Evolutionary conservation across 2,329 filamentous ascomycete species (phyloP).

Genomic region (Trichoderma sp.): DNA sequence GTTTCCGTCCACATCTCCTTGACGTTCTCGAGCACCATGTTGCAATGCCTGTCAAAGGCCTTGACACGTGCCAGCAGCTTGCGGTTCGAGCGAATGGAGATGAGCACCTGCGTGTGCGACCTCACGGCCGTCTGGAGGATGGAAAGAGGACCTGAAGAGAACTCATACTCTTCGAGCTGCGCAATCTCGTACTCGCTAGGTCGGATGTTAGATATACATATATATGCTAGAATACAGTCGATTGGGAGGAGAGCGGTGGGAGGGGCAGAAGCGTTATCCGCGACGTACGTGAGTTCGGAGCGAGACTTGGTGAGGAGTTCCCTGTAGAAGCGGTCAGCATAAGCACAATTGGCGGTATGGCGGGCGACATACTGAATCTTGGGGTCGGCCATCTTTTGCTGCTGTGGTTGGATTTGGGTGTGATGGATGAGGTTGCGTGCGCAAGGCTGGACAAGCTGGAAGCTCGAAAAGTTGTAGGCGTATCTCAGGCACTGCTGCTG

Average conservation of each 20-base stretch:
- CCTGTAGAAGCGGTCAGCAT: constrained; percentile 51
- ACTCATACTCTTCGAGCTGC: constrained; percentile 63
- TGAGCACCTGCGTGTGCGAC: constrained; percentile 92
- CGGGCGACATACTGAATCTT: constrained; percentile 66
- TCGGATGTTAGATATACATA: constrained; percentile 13
- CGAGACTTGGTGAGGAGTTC: constrained; percentile 88
- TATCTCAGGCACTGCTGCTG: constrained; percentile 23
- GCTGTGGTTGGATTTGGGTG: constrained; percentile 10
- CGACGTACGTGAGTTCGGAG: constrained; percentile 82
- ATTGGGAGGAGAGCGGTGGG: constrained; percentile 13
- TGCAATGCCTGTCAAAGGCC: constrained; percentile 98
- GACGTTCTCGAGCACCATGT: constrained; percentile 97
- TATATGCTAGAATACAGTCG: constrained; percentile 1
- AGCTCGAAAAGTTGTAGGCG: constrained; percentile 37
- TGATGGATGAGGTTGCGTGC: constrained; percentile 29
- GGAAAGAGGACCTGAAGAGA: constrained; percentile 63
- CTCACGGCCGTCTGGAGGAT: constrained; percentile 97
- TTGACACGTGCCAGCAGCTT: constrained; percentile 97
- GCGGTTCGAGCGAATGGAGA: constrained; percentile 97
- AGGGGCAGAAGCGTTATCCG: neutral
- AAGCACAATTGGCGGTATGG: neutral
- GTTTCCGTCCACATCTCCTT: constrained; percentile 99
- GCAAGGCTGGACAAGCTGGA: constrained; percentile 38
- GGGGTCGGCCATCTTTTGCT: constrained; percentile 59
- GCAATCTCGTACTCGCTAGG: constrained; percentile 85